phyloP scores from a whole-genome alignment of 2,329 filamentous ascomycete genomes.

The Leptosphaerulina australis region DNA sequence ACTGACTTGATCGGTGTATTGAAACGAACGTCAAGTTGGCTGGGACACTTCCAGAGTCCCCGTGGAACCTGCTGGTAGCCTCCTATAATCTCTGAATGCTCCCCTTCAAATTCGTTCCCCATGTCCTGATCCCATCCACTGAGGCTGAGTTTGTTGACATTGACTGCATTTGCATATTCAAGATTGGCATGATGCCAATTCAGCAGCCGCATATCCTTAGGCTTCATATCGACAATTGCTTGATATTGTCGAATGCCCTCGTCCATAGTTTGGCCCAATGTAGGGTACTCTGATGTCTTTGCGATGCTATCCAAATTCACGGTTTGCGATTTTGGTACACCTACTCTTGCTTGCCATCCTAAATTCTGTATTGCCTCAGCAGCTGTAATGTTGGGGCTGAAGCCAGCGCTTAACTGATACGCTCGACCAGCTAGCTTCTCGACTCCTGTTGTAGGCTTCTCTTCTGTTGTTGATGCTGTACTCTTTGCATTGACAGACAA shows the following conservation, averaged over 20 bases:
- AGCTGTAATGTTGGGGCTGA: conserved; percentile 72
- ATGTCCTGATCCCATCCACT: conserved; percentile 96
- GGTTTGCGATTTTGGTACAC: conserved; percentile 65
- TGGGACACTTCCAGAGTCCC: conserved; percentile 79
- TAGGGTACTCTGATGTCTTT: conserved; percentile 66
- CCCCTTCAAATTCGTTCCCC: conserved; percentile 95
- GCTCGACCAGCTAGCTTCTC: conserved; percentile 73
- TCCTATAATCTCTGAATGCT: conserved; percentile 90
- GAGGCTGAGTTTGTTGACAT: conserved; percentile 84
- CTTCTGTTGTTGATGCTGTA: conserved; percentile 42
- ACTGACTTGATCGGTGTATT: conserved; percentile 76
- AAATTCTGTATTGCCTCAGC: conserved; percentile 77
- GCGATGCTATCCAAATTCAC: conserved; percentile 73
- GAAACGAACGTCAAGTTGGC: conserved; percentile 76
- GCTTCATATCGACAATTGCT: conserved; percentile 77
- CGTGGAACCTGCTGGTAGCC: conserved; percentile 94
- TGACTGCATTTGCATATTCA: conserved; percentile 95
- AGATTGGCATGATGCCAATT: conserved; percentile 99
- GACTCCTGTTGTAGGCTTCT: conserved; percentile 58
- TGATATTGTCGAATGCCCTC: conserved; percentile 89
- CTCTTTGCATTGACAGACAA: conserved; percentile 56
- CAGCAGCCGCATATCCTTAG: conserved; percentile 85
- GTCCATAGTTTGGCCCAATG: conserved; percentile 88
- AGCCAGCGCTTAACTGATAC: conserved; percentile 70
- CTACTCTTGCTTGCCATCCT: conserved; percentile 78